These are phyloP conservation scores for Trichoderma sp. DNA, from an alignment of 2,329 filamentous ascomycete genomes.

Conservation along the genomic window DNA sequence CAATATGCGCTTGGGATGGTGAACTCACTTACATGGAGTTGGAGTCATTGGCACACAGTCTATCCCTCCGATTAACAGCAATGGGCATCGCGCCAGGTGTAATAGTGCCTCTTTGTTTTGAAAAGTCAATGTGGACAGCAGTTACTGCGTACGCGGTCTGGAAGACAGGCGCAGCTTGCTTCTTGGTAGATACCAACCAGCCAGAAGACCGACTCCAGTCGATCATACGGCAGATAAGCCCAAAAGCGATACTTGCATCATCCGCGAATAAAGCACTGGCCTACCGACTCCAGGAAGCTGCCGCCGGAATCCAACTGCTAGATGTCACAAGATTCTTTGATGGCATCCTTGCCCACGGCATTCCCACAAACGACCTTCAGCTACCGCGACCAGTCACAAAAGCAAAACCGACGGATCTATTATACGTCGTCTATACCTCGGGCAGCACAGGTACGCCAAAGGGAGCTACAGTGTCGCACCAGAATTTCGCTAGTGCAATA, in stretches of 20 bases:
- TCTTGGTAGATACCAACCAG: neutral
- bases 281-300: neutral
- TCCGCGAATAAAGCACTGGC: neutral
- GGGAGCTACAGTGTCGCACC: neutral
- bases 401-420: neutral
- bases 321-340: neutral
- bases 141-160: neutral
- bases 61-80: neutral
- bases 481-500: neutral
- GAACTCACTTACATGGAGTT: neutral
- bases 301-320: neutral
- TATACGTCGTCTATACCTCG: neutral
- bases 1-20: neutral
- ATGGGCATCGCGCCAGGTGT: neutral
- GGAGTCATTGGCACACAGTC: neutral
- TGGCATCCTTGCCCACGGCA: neutral
- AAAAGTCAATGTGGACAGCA: neutral
- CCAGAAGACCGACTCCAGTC: neutral
- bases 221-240: neutral
- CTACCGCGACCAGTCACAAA: neutral
- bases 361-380: neutral
- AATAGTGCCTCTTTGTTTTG: neutral
- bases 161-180: neutral
- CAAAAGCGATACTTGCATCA: neutral
- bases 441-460: neutral